Percentiles rank a stretch among this genome's conserved stretches.
These are phyloP conservation scores for Myrica gale DNA, from an alignment of 306 rosid species.

Conservation along the genomic window DNA sequence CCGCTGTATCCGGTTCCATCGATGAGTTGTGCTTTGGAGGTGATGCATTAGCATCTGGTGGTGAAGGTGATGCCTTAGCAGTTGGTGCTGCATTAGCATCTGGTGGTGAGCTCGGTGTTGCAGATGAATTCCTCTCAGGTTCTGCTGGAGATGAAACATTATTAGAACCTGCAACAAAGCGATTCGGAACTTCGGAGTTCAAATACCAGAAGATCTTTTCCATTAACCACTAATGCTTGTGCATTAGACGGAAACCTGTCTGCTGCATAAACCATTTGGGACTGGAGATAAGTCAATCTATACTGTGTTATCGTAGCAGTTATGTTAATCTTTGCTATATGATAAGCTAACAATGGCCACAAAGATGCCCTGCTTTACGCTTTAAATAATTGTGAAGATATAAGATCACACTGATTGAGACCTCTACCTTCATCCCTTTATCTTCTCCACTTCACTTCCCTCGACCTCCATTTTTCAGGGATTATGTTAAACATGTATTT, in stretches of 20 bases:
- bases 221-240: background rate
- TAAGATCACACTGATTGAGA: background rate
- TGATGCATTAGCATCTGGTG: background rate
- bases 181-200: background rate
- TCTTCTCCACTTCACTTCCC: too few species aligned
- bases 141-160: slow-evolving; percentile 24
- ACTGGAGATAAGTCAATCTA: background rate
- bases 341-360: background rate
- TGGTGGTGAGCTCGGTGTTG: background rate
- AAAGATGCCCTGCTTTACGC: background rate
- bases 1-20: background rate
- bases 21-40: slow-evolving; percentile 12
- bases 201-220: background rate
- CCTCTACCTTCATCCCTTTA: too few species aligned
- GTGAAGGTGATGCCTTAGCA: background rate
- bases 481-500: too few species aligned
- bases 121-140: background rate
- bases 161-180: slow-evolving; percentile 17
- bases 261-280: background rate
- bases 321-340: background rate
- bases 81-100: background rate
- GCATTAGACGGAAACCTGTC: background rate
- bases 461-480: too few species aligned
- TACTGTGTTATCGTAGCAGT: background rate
- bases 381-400: background rate